Evolutionary conservation across 2,329 filamentous ascomycete genomes (phyloP), one percentile per base, ranked within the genome.

Genomic region (Penicillium sp.): DNA sequence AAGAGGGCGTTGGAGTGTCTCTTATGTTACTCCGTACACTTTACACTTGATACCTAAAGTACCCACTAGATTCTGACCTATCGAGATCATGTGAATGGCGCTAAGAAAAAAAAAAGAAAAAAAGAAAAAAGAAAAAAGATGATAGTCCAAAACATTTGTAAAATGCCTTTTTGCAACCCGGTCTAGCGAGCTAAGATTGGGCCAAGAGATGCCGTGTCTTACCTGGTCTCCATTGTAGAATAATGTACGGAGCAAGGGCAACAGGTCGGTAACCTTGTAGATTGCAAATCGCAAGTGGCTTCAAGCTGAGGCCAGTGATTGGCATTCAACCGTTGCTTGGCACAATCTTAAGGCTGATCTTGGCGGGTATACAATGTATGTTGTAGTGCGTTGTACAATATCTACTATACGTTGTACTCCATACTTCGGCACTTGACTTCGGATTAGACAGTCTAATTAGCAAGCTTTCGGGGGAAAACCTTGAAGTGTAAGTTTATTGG

Each of bases 261-360:
- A n/a, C n/a, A n/a, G n/a, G n/a, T n/a, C n/a, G n/a, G n/a, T n/a
- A n/a, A n/a, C n/a, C n/a, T n/a, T n/a, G n/a, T n/a, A n/a, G n/a
- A n/a, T n/a, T n/a, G n/a, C n/a, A n/a, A n/a, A n/a, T n/a, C n/a
- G n/a, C n/a, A n/a, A n/a, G n/a, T n/a, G n/a, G n/a, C n/a, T n/a
- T 46, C 18, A 18, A 42, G 47, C 34, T 27, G 51, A n/a, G n/a
- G n/a, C n/a, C 32, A 45, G 29, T 56, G 47, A 44, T 55, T 55
- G 46, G 52, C 47, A 47, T 48, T 9, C 16, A 36, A 19, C 32
- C n/a, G 35, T 36, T 50, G 43, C 57, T 60, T 53, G 57, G 53
- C 51, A 51, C 26, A n/a, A 32, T 34, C 32, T 8, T 7, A 13
- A 13, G 32, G 27, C 6, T 32, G 23, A 19, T 18, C 26, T 27